Evolutionary conservation across 179 eudicot species (phyloP).

Genomic region (Gypsophila paniculata): DNA sequence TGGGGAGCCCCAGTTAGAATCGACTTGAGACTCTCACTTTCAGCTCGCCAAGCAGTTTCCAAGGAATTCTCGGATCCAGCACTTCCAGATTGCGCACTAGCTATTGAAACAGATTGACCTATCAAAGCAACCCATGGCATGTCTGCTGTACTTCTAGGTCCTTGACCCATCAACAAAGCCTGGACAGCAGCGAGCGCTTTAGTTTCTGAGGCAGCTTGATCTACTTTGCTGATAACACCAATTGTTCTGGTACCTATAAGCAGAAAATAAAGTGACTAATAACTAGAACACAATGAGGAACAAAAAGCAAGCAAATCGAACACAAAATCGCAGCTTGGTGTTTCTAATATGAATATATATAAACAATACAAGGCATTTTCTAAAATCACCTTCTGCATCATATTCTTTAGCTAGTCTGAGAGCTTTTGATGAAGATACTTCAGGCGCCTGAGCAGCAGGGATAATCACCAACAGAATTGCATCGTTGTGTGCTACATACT

Average conservation of each 20-base stretch:
- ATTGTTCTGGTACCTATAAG: constrained; percentile 82
- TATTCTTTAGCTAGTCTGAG: constrained; percentile 88
- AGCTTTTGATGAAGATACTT: constrained; percentile 75
- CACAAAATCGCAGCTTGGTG: background rate
- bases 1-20: constrained; percentile 90
- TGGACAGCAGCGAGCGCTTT: constrained; percentile 96
- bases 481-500: constrained; percentile 82
- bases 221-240: constrained; percentile 96
- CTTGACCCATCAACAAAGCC: constrained; percentile 88
- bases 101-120: constrained; percentile 97
- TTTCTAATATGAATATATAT: background rate
- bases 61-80: constrained; percentile 86
- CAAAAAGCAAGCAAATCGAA: background rate
- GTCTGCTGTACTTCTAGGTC: constrained; percentile 90
- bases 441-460: constrained; percentile 91
- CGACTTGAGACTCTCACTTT: constrained; percentile 94
- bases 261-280: constrained; percentile 10
- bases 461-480: constrained; percentile 85
- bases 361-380: constrained; percentile 14
- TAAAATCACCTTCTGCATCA: constrained; percentile 77
- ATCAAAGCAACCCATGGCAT: constrained; percentile 98
- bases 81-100: constrained; percentile 89
- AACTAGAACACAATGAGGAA: background rate
- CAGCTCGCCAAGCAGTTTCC: constrained; percentile 99
- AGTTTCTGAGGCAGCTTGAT: constrained; percentile 89